Percentiles rank a stretch among this genome's conserved stretches.
phyloP scores from a whole-genome alignment of 2,329 filamentous ascomycete genomes.

The Nothophaeocryptopus gaeumannii region DNA sequence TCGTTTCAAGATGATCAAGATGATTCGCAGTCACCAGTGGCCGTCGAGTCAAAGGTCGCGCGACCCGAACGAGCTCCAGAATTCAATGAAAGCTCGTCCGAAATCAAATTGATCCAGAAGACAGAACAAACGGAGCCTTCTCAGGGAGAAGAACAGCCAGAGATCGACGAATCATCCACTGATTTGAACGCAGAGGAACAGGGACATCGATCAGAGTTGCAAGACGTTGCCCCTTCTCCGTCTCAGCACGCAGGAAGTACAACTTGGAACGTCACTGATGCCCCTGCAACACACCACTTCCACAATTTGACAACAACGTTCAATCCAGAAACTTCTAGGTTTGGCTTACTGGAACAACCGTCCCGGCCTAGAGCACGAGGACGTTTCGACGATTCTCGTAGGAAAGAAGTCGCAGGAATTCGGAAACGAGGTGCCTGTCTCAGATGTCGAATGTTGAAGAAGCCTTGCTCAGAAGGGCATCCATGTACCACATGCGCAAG shows the following conservation, averaged over 20 bases:
- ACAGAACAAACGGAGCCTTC: too few species aligned
- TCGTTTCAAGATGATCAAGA: neutral
- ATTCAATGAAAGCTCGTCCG: too few species aligned
- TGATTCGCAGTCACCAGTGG: too few species aligned
- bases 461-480: conserved; percentile 59
- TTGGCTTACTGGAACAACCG: conserved; percentile 16
- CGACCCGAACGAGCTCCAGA: neutral
- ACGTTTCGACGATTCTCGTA: conserved; percentile 55
- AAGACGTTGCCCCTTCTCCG: too few species aligned
- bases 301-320: neutral
- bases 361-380: conserved; percentile 42
- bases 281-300: neutral
- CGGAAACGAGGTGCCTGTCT: conserved; percentile 61
- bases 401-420: conserved; percentile 59
- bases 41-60: neutral
- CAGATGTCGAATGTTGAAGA: conserved; percentile 63
- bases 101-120: too few species aligned
- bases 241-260: too few species aligned
- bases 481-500: conserved; percentile 59
- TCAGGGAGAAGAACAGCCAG: too few species aligned
- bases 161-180: too few species aligned
- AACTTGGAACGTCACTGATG: neutral
- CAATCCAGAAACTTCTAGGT: conserved; percentile 7
- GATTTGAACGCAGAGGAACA: too few species aligned
- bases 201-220: neutral